A percentile compares a stretch with the other conserved stretches of the same genome.
phyloP scores from a whole-genome alignment of 306 rosid genomes.

The Quercus alba region DNA sequence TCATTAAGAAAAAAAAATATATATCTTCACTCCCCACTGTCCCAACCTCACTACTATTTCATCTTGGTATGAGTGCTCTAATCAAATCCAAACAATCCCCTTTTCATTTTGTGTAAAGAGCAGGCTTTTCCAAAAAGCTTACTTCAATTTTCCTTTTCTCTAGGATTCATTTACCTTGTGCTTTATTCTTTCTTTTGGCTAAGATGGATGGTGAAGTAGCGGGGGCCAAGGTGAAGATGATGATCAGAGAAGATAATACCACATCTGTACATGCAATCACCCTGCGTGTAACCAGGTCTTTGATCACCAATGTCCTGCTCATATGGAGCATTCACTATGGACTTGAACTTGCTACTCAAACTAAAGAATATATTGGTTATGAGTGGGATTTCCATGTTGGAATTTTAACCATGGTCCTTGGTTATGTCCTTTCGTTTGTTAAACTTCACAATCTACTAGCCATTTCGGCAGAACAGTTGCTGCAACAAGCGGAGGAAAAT shows the following conservation, averaged over 20 bases:
- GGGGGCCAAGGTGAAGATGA: slow-evolving; percentile 19
- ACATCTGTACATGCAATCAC: slow-evolving; percentile 14
- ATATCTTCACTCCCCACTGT: too few species aligned
- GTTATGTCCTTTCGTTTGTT: slow-evolving; percentile 38
- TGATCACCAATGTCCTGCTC: slow-evolving; percentile 31
- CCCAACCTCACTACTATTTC: too few species aligned
- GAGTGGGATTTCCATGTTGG: too few species aligned
- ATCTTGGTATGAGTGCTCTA: too few species aligned
- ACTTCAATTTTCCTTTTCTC: too few species aligned
- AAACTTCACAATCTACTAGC: slow-evolving; percentile 53
- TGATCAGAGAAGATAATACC: not conserved
- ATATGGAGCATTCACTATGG: slow-evolving; percentile 35
- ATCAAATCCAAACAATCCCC: too few species aligned
- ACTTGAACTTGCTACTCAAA: slow-evolving; percentile 1
- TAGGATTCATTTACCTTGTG: too few species aligned
- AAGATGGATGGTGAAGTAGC: slow-evolving; percentile 16
- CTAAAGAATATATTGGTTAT: too few species aligned
- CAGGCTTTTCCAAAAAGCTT: too few species aligned
- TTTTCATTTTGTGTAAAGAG: too few species aligned
- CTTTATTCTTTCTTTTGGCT: not conserved
- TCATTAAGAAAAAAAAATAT: too few species aligned
- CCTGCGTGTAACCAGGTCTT: slow-evolving; percentile 22
- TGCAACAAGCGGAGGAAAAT: slow-evolving; percentile 30
- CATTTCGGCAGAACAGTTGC: slow-evolving; percentile 39
- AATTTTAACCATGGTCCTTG: slow-evolving; percentile 41